Evolutionary conservation across 2,329 filamentous ascomycete species (phyloP), one percentile per base, ranked within the genome.

Genomic region (Paradendryphiella salina): DNA sequence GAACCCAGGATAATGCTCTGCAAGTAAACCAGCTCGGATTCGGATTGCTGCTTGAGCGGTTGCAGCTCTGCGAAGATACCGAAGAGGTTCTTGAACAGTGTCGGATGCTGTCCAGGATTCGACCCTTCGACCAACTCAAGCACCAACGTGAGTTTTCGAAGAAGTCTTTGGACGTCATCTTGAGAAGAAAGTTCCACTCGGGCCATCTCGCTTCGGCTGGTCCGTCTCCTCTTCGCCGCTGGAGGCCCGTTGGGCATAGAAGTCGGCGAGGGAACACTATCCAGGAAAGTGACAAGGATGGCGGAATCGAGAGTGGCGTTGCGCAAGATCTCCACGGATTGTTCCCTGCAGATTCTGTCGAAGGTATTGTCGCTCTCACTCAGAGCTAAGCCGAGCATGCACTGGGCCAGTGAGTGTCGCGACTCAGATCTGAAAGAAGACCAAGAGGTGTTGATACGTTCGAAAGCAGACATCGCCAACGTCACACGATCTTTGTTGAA

Each of bases 11-110:
- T 85, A 44, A 97, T 77, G 59, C 88, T 90, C 70, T 97, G 88
- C 34, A 97, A 79, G 75, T 97, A 97, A 13, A 91, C 90, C 54
- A 96, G 82, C 68, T 95, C 92, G 0, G 91, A 93, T 34, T 89
- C 86, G 20, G 92, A 85, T 50, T 93, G 84, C 20, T 85, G 83
- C 69, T 89, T 88, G 70, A 94, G 88, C 54, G 90, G 87, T 63
- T 96, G 91, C 18, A 99, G 80, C 65, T 96, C 89, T 4, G 87
- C 86, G n/a, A 99, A 82, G 0, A 89, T 82, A 49, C 87, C 85
- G 75, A 97, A 99, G 3, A 99, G 79, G 21, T 84, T 85, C 52
- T 85, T 85, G 5, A 96, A 80, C 32, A 99, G 79, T 64, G 89
- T 84, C 0, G 89, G 84, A 68, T 96, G 88, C 23, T 84, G 81